These are phyloP conservation scores for Seiridium cupressi DNA, from an alignment of 2,329 filamentous ascomycete species.

Conservation along the genomic window DNA sequence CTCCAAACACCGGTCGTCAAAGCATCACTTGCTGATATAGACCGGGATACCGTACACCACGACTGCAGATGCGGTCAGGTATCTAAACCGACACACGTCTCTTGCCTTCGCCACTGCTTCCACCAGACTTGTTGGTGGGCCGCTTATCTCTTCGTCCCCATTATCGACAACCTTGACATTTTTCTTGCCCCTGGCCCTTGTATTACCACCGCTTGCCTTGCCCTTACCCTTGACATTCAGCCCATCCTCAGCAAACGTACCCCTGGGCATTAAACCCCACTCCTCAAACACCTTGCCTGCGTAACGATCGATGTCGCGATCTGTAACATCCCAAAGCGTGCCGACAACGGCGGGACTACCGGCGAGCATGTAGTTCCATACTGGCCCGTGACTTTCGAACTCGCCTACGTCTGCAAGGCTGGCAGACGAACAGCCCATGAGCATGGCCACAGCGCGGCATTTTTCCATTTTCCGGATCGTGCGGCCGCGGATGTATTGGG, in stretches of 20 bases:
- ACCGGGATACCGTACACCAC: slow-evolving; percentile 95
- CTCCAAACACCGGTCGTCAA: too few relatives aligned
- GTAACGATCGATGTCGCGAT: slow-evolving; percentile 95
- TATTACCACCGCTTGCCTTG: slow-evolving; percentile 18
- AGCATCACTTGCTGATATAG: slow-evolving; percentile 54
- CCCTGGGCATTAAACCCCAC: slow-evolving; percentile 72
- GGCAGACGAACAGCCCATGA: slow-evolving; percentile 94
- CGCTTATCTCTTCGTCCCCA: slow-evolving; percentile 18
- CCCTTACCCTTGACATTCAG: slow-evolving; percentile 16
- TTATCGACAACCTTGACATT: slow-evolving; percentile 27
- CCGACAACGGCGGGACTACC: slow-evolving; percentile 85
- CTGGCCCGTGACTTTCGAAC: slow-evolving; percentile 88
- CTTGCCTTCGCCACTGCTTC: slow-evolving; percentile 77
- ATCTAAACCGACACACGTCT: slow-evolving; percentile 79
- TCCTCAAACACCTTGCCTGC: slow-evolving; percentile 74
- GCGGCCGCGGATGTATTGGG: slow-evolving; percentile 87
- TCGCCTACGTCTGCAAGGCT: slow-evolving; percentile 77
- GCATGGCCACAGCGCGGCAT: slow-evolving; percentile 74
- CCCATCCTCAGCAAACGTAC: slow-evolving; percentile 38
- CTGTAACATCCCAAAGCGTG: slow-evolving; percentile 96
- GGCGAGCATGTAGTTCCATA: slow-evolving; percentile 88
- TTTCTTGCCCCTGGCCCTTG: slow-evolving; percentile 24
- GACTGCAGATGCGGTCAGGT: slow-evolving; percentile 89
- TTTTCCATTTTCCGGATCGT: slow-evolving; percentile 76
- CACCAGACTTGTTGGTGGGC: slow-evolving; percentile 59